Evolutionary conservation across 208 protist genomes (phyloP), one percentile per base, ranked within the genome.

Genomic region (Trypanosoma lewisi): DNA sequence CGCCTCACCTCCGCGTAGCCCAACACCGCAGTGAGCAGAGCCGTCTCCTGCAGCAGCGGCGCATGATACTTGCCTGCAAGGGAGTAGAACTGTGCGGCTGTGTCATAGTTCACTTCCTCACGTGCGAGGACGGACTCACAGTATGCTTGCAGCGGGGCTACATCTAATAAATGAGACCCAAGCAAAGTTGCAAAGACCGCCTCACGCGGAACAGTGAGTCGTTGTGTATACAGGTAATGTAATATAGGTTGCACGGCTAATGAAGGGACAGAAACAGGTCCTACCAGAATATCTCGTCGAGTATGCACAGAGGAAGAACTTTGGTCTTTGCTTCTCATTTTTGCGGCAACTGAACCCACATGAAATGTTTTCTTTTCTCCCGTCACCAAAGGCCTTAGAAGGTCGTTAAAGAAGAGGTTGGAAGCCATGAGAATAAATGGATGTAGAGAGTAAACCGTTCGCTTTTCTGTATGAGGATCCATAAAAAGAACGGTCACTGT

Each of bases 41-140:
- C 68, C 36, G 83, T 91, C 63, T 94, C 87, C 60, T 91, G 82
- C 33, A 94, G 68, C 42, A 94, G 65, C 23, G 81, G 60, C 1
- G 83, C 87, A 19, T 82, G 51, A 47, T 94, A 89, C 67, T 78
- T 81, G 31, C 78, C 68, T 1, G 82, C 67, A 11, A 94, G 67
- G 36, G 81, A 80, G 68, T 87, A 89, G 57, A 94, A 90, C 59
- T 80, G 55, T 59, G 72, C 85, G 49, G 83, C 89, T 16, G 71
- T 88, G 36, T 83, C 64, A 67, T 86, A 94, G 74, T 87, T 94
- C 42, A 94, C 87, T 59, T 89, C 83, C 69, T 86, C 80, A 3
- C 83, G 83, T 16, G 82, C 78, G 23, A 94, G 74, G 14, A 91
- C 75, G 21, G 87, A 81, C 59, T 94, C 87, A 53, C 82, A 87